Evolutionary conservation across 2,329 filamentous ascomycete genomes (phyloP).

Genomic region (Trichoderma koningii): DNA sequence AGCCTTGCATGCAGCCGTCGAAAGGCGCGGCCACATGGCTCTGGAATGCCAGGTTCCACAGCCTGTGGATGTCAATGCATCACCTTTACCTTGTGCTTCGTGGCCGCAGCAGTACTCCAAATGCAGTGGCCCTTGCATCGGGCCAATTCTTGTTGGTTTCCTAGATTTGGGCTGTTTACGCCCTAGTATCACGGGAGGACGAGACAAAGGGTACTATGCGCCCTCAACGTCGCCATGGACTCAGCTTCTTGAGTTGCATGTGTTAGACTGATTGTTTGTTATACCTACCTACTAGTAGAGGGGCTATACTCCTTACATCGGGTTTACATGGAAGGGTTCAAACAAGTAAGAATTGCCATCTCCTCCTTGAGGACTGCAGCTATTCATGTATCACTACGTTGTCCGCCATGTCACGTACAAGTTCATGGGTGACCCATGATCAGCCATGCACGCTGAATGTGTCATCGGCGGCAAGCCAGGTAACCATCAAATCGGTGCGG

Average conservation of each 20-base stretch:
- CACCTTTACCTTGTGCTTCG: too few relatives aligned
- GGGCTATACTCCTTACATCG: neutral
- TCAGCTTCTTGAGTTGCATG: neutral
- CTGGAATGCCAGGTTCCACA: neutral
- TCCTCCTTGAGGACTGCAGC: too few relatives aligned
- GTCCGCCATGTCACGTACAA: too few relatives aligned
- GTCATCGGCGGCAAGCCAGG: neutral
- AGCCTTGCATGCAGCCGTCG: neutral
- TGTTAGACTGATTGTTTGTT: neutral
- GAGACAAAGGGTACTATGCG: neutral
- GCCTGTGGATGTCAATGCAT: neutral
- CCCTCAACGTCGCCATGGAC: neutral
- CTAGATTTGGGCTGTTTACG: neutral
- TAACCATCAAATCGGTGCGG: neutral
- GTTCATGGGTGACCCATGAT: neutral
- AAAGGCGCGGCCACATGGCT: neutral
- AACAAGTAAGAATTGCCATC: neutral
- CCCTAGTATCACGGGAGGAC: neutral
- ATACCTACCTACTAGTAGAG: too few relatives aligned
- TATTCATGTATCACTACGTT: too few relatives aligned
- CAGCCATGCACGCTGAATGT: neutral
- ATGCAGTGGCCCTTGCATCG: conserved; percentile 9
- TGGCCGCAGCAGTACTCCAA: neutral
- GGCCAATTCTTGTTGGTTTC: neutral
- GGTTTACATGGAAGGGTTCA: neutral